A percentile compares a stretch with the other conserved stretches of the same genome.
Evolutionary conservation across 306 rosid genomes (phyloP).

Genomic region (Hippophae tibetana): DNA sequence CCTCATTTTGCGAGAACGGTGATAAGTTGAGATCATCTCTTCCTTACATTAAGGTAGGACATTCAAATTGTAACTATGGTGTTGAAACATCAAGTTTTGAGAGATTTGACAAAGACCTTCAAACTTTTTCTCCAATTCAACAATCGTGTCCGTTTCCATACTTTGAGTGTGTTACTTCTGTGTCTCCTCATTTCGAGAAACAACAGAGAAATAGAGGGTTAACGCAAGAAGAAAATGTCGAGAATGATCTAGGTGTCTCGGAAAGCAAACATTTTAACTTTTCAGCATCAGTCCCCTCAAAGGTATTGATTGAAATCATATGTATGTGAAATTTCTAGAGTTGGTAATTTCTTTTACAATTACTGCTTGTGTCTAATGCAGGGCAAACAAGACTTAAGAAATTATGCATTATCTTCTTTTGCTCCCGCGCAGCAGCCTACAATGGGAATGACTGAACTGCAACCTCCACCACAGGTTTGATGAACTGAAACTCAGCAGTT

Average conservation of each 20-base stretch:
- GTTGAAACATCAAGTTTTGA: conserved; percentile 4
- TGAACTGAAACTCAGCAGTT: neutral
- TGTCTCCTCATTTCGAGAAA: conserved; percentile 12
- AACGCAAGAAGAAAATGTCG: conserved; percentile 9
- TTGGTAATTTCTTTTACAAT: neutral
- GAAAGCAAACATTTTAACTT: conserved; percentile 8
- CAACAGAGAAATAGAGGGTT: neutral
- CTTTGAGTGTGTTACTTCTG: conserved; percentile 16
- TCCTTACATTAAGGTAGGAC: neutral
- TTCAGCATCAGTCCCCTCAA: conserved; percentile 7
- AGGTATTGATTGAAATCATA: conserved; percentile 10
- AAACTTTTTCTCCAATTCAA: conserved; percentile 12
- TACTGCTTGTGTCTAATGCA: conserved; percentile 3
- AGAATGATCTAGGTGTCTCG: conserved; percentile 3
- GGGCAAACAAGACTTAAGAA: conserved; percentile 12
- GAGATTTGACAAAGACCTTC: conserved; percentile 10
- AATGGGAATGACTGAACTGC: conserved; percentile 2
- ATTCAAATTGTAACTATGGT: neutral
- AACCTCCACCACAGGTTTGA: conserved; percentile 13
- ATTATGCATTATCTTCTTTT: conserved; percentile 12
- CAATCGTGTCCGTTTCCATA: conserved; percentile 16
- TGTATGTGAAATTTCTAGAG: neutral
- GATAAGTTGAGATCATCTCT: conserved; percentile 9
- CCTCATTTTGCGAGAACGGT: neutral
- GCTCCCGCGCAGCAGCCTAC: conserved; percentile 11